Evolutionary conservation across 2,329 filamentous ascomycete species (phyloP), one percentile per base, ranked within the genome.

Genomic region (Ophiostoma pallidulum): DNA sequence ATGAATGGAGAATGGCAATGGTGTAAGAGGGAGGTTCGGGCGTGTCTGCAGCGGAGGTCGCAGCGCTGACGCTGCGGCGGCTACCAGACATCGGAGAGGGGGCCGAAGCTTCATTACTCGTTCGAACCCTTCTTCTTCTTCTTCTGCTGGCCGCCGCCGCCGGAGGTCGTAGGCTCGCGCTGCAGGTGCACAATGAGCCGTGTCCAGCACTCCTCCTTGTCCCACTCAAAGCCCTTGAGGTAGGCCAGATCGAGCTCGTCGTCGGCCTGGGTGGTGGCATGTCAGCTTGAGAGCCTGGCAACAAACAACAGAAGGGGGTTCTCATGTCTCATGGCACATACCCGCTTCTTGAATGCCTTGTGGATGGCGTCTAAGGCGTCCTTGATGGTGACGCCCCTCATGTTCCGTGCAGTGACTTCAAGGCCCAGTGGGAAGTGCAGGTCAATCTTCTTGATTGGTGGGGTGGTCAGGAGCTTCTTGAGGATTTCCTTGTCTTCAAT

Each of bases 321-420:
- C 14, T 37, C 8, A 26, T 16, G 9, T 13, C 8, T n/a, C 10
- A 8, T 4, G 14, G n/a, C 16, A 66, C 80, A 58, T 68, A 90
- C 91, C 78, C 90, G 84, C 80, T 96, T 96, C 78, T 94, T 94
- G 75, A 87, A 94, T 58, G 86, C 79, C 75, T 95, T 96, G 76
- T 95, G 75, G 69, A 97, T 96, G 60, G 88, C 91, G 66, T 96
- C 90, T 65, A 95, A 65, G 50, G 89, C 89, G 67, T 97, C 91
- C 74, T 96, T 96, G 75, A 97, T 91, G 49, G 91, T 97, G 57
- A 97, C 89, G 48, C 91, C 91, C 68, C 90, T 91, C 59, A 90
- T 72, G 69, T 96, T 97, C 61, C 91, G 80, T 62, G 89, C 91
- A 28, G 84, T 86, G 56, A 96, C 86, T 62, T 91, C 82, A 48